Conservation (phyloP, 176 grass and related monocot genomes). For the Eremochloa ophiuroides region DNA sequence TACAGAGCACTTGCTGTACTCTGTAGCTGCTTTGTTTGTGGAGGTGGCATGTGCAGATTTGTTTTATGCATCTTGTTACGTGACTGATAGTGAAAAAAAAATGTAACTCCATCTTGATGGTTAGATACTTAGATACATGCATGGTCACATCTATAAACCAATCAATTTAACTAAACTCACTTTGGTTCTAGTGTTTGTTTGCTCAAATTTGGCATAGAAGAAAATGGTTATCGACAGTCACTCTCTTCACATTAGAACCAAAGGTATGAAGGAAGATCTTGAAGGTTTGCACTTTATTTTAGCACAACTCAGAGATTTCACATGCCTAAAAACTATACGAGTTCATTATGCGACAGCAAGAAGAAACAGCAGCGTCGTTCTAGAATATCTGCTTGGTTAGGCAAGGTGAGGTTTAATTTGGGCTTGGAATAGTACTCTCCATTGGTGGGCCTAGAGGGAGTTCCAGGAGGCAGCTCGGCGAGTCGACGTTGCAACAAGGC, state of each 20-base stretch:
- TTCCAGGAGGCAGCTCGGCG: background rate
- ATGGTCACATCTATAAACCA: too few species aligned
- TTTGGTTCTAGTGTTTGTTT: slow-evolving; percentile 10
- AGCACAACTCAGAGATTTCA: too few species aligned
- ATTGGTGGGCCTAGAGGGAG: background rate
- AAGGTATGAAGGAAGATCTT: background rate
- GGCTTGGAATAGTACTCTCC: too few species aligned
- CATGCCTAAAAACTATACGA: too few species aligned
- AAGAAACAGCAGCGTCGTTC: too few species aligned
- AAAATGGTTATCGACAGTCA: background rate
- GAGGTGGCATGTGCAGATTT: slow-evolving; percentile 1
- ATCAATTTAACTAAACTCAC: too few species aligned
- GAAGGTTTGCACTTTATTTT: background rate
- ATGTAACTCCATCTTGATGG: too few species aligned
- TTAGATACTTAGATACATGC: too few species aligned
- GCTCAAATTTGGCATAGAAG: background rate
- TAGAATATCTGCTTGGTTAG: too few species aligned
- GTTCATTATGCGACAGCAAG: too few species aligned
- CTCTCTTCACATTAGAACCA: slow-evolving; percentile 5
- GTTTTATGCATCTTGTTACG: slow-evolving; percentile 8
- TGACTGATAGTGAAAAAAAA: background rate
- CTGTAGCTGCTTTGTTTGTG: slow-evolving; percentile 18
- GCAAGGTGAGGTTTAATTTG: too few species aligned
- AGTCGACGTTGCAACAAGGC: background rate
- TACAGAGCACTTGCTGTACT: slow-evolving; percentile 10